A percentile compares a stretch with the other conserved stretches of the same genome.
Evolutionary conservation across 1,284 basidiomycete species (phyloP).

Genomic region (Heterobasidion parviporum): DNA sequence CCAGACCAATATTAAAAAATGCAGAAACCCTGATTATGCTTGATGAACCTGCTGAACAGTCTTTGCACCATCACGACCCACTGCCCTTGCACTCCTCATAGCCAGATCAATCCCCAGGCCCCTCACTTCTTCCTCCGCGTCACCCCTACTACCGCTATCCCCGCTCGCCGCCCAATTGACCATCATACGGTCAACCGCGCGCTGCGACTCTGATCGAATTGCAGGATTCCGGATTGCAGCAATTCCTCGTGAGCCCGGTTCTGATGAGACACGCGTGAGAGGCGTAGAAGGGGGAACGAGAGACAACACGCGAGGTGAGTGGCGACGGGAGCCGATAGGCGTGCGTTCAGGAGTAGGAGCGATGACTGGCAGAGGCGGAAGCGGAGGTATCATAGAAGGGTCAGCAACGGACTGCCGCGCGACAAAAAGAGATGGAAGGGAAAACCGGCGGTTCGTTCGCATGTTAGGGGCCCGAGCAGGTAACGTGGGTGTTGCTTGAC

Average conservation of each 20-base stretch:
- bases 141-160: not conserved
- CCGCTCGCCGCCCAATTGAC: constrained; percentile 3
- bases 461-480: not conserved
- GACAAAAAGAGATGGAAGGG: constrained; percentile 9
- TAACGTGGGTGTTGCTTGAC: not conserved
- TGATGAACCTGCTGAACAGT: not conserved
- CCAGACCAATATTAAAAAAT: too few relatives aligned
- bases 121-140: constrained; percentile 3
- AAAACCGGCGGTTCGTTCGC: constrained; percentile 7
- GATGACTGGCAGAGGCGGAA: not conserved
- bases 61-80: not conserved
- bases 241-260: not conserved
- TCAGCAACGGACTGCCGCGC: constrained; percentile 1
- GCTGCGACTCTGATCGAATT: not conserved
- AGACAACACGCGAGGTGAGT: not conserved
- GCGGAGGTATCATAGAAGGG: not conserved
- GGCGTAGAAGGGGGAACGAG: not conserved
- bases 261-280: not conserved
- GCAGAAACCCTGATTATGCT: too few relatives aligned
- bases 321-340: not conserved
- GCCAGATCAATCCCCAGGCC: constrained; percentile 3
- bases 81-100: not conserved
- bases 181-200: constrained; percentile 2
- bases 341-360: not conserved
- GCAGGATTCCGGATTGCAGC: not conserved